phyloP scores from a whole-genome alignment of 2,329 filamentous ascomycete species.

The Neofusicoccum ribis region DNA sequence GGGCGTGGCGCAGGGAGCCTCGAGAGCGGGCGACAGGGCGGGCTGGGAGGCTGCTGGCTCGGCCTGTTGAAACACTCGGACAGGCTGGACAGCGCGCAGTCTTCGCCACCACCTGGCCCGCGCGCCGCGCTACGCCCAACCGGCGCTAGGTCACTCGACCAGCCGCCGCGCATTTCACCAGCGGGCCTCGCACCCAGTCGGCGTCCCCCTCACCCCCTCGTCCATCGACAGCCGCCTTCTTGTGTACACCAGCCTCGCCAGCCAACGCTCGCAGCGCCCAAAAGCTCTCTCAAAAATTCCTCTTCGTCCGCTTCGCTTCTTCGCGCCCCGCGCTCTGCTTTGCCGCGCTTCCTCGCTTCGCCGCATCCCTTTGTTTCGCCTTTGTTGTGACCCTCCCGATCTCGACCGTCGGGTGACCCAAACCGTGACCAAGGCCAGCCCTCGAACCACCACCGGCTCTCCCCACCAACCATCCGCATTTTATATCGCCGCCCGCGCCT shows the following conservation, averaged over 20 bases:
- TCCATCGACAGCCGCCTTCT: constrained; percentile 11
- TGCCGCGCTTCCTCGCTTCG: neutral
- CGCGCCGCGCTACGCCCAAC: neutral
- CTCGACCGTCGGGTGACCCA: constrained; percentile 13
- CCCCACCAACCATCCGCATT: constrained; percentile 7
- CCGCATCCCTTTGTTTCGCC: constrained; percentile 19
- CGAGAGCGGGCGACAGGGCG: constrained; percentile 8
- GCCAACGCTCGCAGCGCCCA: neutral
- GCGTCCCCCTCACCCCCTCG: neutral
- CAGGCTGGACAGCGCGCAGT: neutral
- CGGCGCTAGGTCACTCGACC: neutral
- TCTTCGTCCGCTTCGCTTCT: neutral
- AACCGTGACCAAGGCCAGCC: neutral
- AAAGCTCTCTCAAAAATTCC: neutral
- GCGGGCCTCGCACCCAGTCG: neutral
- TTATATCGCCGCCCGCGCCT: neutral
- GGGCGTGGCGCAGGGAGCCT: constrained; percentile 8
- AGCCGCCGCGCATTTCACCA: neutral
- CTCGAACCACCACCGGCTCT: constrained; percentile 13
- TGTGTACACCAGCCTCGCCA: constrained; percentile 11
- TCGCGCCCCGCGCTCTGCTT: neutral
- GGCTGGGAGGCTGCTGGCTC: neutral
- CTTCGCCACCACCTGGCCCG: neutral
- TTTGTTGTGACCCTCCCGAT: constrained; percentile 19
- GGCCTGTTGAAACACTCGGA: constrained; percentile 4